phyloP scores from a whole-genome alignment of 768 basidiomycete species.

The Daedaleopsis sinensis region DNA sequence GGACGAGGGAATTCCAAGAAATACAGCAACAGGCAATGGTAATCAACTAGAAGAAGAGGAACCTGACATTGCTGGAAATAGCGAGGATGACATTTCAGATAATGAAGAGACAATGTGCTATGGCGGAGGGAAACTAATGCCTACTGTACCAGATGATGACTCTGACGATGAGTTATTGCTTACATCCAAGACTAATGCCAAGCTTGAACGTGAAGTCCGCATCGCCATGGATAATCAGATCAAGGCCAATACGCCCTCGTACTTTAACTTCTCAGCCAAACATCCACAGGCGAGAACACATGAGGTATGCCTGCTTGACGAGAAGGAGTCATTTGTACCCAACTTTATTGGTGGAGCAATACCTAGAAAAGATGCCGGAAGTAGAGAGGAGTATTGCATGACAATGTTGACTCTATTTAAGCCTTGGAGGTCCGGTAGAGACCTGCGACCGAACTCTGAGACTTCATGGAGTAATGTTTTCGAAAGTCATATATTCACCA shows the following conservation, averaged over 20 bases:
- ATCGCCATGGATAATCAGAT: not conserved
- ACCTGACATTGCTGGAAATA: too few relatives aligned
- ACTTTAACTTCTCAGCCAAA: not conserved
- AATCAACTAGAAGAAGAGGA: too few relatives aligned
- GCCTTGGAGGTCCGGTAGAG: slow-evolving; percentile 33
- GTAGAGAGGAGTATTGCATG: slow-evolving; percentile 36
- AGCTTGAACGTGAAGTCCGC: not conserved
- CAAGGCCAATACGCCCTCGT: not conserved
- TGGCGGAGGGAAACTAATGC: not conserved
- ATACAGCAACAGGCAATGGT: too few relatives aligned
- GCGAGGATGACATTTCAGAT: not conserved
- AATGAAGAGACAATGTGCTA: not conserved
- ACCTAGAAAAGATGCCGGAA: slow-evolving; percentile 26
- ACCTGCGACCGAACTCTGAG: slow-evolving; percentile 27
- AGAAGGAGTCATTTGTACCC: slow-evolving; percentile 20
- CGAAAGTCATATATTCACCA: not conserved
- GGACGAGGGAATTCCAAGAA: too few relatives aligned
- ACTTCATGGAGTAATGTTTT: slow-evolving; percentile 8
- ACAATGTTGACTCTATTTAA: slow-evolving; percentile 39
- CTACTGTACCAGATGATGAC: not conserved
- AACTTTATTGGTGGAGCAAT: slow-evolving; percentile 36
- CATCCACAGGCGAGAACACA: not conserved
- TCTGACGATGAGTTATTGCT: not conserved
- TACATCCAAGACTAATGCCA: not conserved
- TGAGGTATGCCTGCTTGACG: not conserved